Evolutionary conservation across 352 stramenopile genomes (phyloP).

Genomic region (Globisporangium cederbergense): DNA sequence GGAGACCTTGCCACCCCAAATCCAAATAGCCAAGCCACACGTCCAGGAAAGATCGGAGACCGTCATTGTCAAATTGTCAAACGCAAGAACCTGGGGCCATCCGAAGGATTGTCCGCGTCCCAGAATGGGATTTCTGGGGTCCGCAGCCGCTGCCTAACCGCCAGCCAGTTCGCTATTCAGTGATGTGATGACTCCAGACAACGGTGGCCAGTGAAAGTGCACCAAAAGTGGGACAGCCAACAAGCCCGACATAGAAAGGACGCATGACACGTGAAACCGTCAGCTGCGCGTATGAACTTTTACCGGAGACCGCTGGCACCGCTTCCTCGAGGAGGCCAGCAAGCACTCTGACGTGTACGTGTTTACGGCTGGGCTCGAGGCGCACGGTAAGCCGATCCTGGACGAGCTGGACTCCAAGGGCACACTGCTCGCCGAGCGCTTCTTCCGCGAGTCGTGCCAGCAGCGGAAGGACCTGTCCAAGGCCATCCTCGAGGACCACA

Average conservation of each 20-base stretch:
- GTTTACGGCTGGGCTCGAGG: constrained; percentile 95
- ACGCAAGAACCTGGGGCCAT: background rate
- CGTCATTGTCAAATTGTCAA: background rate
- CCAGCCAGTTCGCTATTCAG: background rate
- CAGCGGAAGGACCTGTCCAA: constrained; percentile 81
- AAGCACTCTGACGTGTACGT: constrained; percentile 91
- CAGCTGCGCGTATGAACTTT: background rate
- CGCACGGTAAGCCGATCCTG: constrained; percentile 33
- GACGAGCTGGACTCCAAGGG: constrained; percentile 88
- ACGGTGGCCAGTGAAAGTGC: background rate
- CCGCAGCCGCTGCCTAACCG: background rate
- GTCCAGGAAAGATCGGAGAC: background rate
- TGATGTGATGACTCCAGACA: background rate
- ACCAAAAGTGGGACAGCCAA: background rate
- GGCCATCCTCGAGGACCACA: constrained; percentile 97
- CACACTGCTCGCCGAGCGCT: constrained; percentile 80
- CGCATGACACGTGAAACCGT: background rate
- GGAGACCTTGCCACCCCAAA: background rate
- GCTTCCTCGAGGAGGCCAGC: constrained; percentile 90
- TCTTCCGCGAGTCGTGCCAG: constrained; percentile 93
- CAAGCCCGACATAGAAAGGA: background rate
- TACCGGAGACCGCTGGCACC: constrained; percentile 26
- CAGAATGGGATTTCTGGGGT: background rate
- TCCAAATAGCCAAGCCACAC: background rate
- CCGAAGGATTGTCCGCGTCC: background rate